Evolutionary conservation across 495 filamentous ascomycete species (phyloP), one percentile per base, ranked within the genome.

Genomic region (Cudoniella acicularis): DNA sequence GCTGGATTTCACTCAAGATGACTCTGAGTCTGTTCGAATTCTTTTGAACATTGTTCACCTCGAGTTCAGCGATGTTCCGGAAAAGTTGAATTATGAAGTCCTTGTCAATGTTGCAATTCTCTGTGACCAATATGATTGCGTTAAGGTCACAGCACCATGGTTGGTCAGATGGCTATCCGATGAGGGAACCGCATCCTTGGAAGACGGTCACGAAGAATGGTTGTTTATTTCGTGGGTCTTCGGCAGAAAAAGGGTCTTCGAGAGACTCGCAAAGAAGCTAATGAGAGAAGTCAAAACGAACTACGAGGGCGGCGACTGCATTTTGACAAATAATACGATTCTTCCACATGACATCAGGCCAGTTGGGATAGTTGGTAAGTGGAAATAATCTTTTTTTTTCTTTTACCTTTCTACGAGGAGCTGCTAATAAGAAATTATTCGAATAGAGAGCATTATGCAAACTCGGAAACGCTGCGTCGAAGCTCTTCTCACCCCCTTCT

Each of bases 111-210:
- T 55, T 3, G 18, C 52, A 17, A 25, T 40, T 27, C 40, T 55
- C 16, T 46, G 52, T 55, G 52, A 55, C 24, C n/a, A 22, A 23
- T 55, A 45, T 25, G 40, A 55, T 25, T 55, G 52, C 52, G 22
- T 47, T 21, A 10, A 46, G 1, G 18, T 55, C 8, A 20, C 46
- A 1, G n/a, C 10, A 18, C 40, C 40, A 3, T 55, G 52, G 52
- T n/a, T 27, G 1, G n/a, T 22, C 18, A 43, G 13, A 17, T 46
- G 36, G 52, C 36, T 55, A 23, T 8, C n/a, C 8, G 11, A 24
- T n/a, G 24, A 30, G 23, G 46, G 26, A 21, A 41, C 26, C 3
- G 26, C 22, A 41, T n/a, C 27, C 22, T 2, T 3, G 6, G 23
- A 56, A 11, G 3, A 10, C 49, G 54, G 21, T 21, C 24, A 56